A percentile compares a stretch with the other conserved stretches of the same genome.
Conservation (phyloP, 164 flowering plant genomes). For the Vitis cinerea region DNA sequence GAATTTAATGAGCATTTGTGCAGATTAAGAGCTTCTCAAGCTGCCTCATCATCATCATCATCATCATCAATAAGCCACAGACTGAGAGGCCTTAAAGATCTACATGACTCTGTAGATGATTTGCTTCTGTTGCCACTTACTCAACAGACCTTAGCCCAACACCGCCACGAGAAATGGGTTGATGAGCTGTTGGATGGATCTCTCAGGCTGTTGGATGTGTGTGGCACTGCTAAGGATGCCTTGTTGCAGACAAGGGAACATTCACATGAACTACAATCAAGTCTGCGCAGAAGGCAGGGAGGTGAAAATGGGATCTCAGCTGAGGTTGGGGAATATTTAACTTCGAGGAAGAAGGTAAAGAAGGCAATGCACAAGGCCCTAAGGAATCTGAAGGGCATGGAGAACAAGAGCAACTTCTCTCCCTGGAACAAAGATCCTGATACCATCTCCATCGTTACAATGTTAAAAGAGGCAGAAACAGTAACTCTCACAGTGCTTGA, state of each 20-base stretch:
- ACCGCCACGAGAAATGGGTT: slow-evolving; percentile 4
- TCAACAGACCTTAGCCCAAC: slow-evolving; percentile 20
- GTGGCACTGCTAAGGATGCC: slow-evolving; percentile 29
- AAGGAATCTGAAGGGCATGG: neutral
- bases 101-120: slow-evolving; percentile 21
- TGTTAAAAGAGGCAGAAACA: slow-evolving; percentile 20
- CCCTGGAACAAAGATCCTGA: slow-evolving; percentile 2
- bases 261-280: slow-evolving; percentile 27
- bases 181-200: slow-evolving; percentile 36
- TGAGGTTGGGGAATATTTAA: slow-evolving; percentile 20
- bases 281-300: slow-evolving; percentile 35
- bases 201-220: slow-evolving; percentile 36
- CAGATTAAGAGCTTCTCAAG: slow-evolving; percentile 21
- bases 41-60: slow-evolving; percentile 21
- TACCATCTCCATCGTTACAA: slow-evolving; percentile 8
- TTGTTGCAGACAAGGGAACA: slow-evolving; percentile 26
- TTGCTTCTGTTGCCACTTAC: slow-evolving; percentile 22
- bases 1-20: slow-evolving; percentile 14
- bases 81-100: slow-evolving; percentile 22
- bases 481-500: slow-evolving; percentile 8
- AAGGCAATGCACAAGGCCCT: slow-evolving; percentile 28
- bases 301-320: slow-evolving; percentile 12
- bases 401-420: neutral
- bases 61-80: slow-evolving; percentile 14
- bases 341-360: slow-evolving; percentile 32